A percentile compares a stretch with the other conserved stretches of the same genome.
Conservation (phyloP, 805 yeast species). For the Metschnikowia santaceciliae region DNA sequence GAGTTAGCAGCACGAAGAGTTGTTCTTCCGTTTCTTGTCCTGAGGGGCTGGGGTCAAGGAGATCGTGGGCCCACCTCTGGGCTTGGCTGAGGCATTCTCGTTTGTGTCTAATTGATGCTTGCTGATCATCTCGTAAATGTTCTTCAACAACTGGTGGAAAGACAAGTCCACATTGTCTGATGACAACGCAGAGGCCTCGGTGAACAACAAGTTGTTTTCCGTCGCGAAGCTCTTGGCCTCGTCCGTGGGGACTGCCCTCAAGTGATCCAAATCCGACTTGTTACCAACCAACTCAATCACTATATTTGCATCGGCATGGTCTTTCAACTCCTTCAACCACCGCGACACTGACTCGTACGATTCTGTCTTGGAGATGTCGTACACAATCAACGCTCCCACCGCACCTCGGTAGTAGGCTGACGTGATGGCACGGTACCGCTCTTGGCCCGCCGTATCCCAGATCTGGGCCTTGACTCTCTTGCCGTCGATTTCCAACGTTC, state of each 20-base stretch:
- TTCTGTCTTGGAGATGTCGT: slow-evolving; percentile 89
- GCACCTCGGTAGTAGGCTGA: slow-evolving; percentile 98
- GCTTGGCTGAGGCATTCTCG: slow-evolving; percentile 62
- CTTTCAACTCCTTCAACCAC: slow-evolving; percentile 88
- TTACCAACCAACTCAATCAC: slow-evolving; percentile 93
- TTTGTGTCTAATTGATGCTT: slow-evolving; percentile 89
- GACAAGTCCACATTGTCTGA: slow-evolving; percentile 94
- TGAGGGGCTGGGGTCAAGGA: slow-evolving; percentile 91
- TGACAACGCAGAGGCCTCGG: slow-evolving; percentile 93
- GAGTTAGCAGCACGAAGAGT: slow-evolving; percentile 64
- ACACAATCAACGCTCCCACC: slow-evolving; percentile 92
- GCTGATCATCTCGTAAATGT: slow-evolving; percentile 91
- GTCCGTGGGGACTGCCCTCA: slow-evolving; percentile 95
- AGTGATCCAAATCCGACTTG: slow-evolving; percentile 84
- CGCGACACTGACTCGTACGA: slow-evolving; percentile 80
- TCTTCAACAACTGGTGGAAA: slow-evolving; percentile 87
- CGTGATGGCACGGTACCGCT: slow-evolving; percentile 95
- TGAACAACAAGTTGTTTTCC: slow-evolving; percentile 86
- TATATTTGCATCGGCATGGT: slow-evolving; percentile 90
- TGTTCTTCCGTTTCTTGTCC: slow-evolving; percentile 59
- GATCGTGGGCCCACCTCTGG: slow-evolving; percentile 79
- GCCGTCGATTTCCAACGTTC: slow-evolving; percentile 85
- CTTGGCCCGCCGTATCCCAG: slow-evolving; percentile 99
- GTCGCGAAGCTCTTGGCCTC: slow-evolving; percentile 94
- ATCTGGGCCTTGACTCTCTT: slow-evolving; percentile 84